These are phyloP conservation scores for Fraxinus albicans DNA, from an alignment of 305 asterid species.

Conservation along the genomic window DNA sequence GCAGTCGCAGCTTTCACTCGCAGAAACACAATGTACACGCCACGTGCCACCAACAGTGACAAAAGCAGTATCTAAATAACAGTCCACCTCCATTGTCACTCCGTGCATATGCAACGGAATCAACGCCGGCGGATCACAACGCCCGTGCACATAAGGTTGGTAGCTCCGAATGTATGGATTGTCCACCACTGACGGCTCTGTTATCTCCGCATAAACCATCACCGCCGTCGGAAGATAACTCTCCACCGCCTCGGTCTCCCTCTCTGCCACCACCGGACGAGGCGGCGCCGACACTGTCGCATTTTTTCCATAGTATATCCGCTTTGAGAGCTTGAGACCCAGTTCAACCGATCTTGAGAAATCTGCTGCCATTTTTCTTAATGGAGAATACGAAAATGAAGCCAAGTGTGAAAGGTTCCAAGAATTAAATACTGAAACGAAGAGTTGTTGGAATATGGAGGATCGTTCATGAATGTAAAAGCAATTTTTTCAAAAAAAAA, in stretches of 20 bases:
- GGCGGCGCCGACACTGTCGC: constrained; percentile 37
- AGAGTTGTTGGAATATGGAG: not conserved
- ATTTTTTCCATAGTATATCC: constrained; percentile 70
- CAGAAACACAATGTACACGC: constrained; percentile 71
- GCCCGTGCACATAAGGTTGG: constrained; percentile 89
- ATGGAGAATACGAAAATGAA: not conserved
- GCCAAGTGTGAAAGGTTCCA: not conserved
- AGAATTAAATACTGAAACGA: not conserved
- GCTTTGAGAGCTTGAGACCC: constrained; percentile 63
- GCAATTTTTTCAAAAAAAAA: not conserved
- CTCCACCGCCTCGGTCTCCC: constrained; percentile 32
- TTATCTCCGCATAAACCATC: constrained; percentile 76
- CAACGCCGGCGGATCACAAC: constrained; percentile 82
- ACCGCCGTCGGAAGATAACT: constrained; percentile 55
- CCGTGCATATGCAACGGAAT: constrained; percentile 83
- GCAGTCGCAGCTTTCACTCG: constrained; percentile 58
- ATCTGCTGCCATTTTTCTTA: constrained; percentile 63
- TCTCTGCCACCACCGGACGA: constrained; percentile 24
- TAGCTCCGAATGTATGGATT: constrained; percentile 86
- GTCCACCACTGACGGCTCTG: constrained; percentile 66
- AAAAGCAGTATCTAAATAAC: constrained; percentile 72
- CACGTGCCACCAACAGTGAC: constrained; percentile 65
- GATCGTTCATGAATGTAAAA: not conserved
- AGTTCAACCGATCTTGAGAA: constrained; percentile 63
- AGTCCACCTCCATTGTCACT: constrained; percentile 65